Base-by-base conservation (phyloP, 2,329 filamentous ascomycete species). In the Epichloe bromicola region DNA sequence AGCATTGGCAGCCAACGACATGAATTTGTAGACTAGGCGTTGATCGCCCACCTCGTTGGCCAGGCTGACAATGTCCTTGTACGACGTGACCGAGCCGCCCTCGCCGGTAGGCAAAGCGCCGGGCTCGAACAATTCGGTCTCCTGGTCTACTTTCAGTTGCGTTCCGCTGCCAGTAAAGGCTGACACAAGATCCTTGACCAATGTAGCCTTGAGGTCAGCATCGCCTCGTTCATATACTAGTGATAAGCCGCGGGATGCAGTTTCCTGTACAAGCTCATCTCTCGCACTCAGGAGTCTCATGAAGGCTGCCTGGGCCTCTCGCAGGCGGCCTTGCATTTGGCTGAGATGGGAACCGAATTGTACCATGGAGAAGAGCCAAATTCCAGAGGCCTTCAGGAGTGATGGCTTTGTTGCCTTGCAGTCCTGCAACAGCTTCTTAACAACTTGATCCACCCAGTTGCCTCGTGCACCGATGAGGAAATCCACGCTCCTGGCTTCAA, bases 41-140 rank as follows among this genome's bases (percentile, higher is more conserved):
- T 93, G 91, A 61, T 98, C 91, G 11, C 93, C 93, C 36, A 96
- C 90, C 68, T 98, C 93, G 42, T 91, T 88, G n/a, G 93, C 93
- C 46, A 98, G 74, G 58, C 78, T 93, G 66, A 98, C 86, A 57
- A 98, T 97, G 62, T 98, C 93, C 64, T 95, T 95, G 71, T 98
- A 98, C 0, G 91, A 97, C 0, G 88, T 96, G 51, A 97, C 80
- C 0, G 89, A 89, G 57, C 78, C 88, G 7, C 89, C 89, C 56
- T 95, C 88, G 3, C 90, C 88, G 0, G 90, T 97, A 0, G 90
- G 90, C 12, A 97, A 68, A 2, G 88, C 87, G 5, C 93, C 93
- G 1, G 87, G 85, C 53, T 97, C 91, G 58, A 97, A 97, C 1
- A 98, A 74, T 65, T 97, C 86, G 0, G 93, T 98, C 49, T 97